phyloP scores from a whole-genome alignment of 2,329 filamentous ascomycete genomes.

The Daldinia sp. region DNA sequence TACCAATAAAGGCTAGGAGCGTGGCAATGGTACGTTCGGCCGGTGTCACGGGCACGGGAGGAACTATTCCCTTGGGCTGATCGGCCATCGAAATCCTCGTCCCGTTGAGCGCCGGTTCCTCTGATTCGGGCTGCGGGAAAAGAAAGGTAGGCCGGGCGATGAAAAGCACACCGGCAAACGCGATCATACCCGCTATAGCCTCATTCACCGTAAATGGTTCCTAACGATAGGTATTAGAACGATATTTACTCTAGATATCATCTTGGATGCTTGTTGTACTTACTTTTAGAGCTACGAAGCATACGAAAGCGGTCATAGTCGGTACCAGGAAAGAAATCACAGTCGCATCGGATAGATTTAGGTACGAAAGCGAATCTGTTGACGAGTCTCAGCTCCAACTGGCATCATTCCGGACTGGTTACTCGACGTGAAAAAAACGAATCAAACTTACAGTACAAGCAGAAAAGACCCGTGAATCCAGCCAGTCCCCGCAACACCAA shows the following conservation, averaged over 20 bases:
- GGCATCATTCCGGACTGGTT: too few species aligned
- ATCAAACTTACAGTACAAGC: conserved; percentile 52
- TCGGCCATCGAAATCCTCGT: conserved; percentile 25
- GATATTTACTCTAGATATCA: background rate
- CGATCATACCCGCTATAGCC: conserved; percentile 72
- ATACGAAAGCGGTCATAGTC: conserved; percentile 71
- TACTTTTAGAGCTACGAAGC: conserved; percentile 61
- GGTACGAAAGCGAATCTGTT: conserved; percentile 66
- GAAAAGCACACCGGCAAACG: conserved; percentile 75
- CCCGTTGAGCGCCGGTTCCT: background rate
- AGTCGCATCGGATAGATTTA: conserved; percentile 79
- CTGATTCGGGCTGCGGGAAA: conserved; percentile 50
- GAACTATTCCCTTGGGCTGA: conserved; percentile 28
- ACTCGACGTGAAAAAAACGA: background rate
- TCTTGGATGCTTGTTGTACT: conserved; percentile 4
- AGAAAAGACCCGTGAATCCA: conserved; percentile 73
- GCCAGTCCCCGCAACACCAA: conserved; percentile 70
- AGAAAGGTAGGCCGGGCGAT: conserved; percentile 75
- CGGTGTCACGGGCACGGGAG: conserved; percentile 54
- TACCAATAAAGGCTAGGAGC: conserved; percentile 71
- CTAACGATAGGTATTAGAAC: conserved; percentile 51
- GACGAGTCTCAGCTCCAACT: conserved; percentile 24
- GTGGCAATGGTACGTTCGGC: conserved; percentile 72
- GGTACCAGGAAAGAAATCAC: conserved; percentile 83
- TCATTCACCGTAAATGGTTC: conserved; percentile 78